A percentile compares a stretch with the other conserved stretches of the same genome.
Conservation (phyloP, 257 asterid genomes). For the Nicotiana paniculata region DNA sequence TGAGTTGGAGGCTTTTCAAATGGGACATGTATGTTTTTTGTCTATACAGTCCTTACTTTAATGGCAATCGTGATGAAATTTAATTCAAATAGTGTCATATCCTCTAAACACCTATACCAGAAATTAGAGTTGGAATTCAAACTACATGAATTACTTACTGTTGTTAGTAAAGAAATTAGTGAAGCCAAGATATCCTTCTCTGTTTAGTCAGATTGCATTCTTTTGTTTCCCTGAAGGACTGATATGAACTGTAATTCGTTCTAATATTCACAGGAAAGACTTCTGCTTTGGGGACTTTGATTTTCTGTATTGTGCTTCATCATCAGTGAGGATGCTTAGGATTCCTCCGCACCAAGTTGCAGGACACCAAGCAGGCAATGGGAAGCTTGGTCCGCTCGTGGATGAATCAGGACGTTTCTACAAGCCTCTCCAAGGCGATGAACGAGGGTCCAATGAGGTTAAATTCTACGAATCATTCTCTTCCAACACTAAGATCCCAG, state of each 20-base stretch:
- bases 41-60: not conserved
- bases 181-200: not conserved
- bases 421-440: conserved; percentile 88
- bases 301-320: not conserved
- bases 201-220: not conserved
- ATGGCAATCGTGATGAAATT: not conserved
- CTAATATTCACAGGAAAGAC: not conserved
- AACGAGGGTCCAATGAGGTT: conserved; percentile 72
- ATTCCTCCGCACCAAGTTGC: conserved; percentile 86
- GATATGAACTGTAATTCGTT: not conserved
- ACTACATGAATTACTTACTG: not conserved
- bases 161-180: not conserved
- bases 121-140: not conserved
- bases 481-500: conserved; percentile 47
- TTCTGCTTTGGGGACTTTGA: not conserved
- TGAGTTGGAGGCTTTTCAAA: not conserved
- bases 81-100: not conserved
- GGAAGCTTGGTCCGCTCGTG: conserved; percentile 75
- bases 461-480: conserved; percentile 65
- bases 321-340: conserved; percentile 51
- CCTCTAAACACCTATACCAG: not conserved
- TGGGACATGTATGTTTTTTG: not conserved
- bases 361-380: conserved; percentile 68
- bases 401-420: conserved; percentile 88
- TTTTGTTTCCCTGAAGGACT: not conserved